Conservation (phyloP, 108 stramenopile genomes). For the Nannochloropsis gaditana region DNA sequence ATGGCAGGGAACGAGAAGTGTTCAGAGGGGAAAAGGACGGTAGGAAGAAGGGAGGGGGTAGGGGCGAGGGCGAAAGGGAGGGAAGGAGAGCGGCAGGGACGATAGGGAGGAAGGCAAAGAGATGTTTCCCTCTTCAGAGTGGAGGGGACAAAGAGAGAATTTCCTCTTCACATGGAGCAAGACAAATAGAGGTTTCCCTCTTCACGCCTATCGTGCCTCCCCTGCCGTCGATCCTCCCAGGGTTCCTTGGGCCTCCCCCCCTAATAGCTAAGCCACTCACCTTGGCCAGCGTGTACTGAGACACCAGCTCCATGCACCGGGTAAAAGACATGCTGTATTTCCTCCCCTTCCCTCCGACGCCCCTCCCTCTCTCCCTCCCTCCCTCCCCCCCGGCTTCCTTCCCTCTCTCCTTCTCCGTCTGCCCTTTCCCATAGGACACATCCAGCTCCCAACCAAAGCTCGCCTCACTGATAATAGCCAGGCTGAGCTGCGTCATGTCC, state of each 20-base stretch:
- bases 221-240: too few species aligned
- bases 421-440: background rate
- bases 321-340: background rate
- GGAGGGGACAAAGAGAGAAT: too few species aligned
- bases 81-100: too few species aligned
- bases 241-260: background rate
- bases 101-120: too few species aligned
- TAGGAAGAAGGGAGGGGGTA: too few species aligned
- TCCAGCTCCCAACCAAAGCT: background rate
- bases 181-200: too few species aligned
- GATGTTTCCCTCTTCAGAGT: too few species aligned
- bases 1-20: too few species aligned
- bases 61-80: too few species aligned
- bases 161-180: too few species aligned
- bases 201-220: too few species aligned
- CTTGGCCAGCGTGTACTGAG: conserved; percentile 12
- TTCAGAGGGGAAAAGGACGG: too few species aligned
- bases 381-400: background rate
- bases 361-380: background rate
- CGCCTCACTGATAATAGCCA: background rate
- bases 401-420: background rate
- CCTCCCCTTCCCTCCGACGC: background rate
- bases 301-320: background rate
- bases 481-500: background rate
- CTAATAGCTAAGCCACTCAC: background rate